phyloP scores from a whole-genome alignment of 139 green algal species.

The Picochlorum costavermella region DNA sequence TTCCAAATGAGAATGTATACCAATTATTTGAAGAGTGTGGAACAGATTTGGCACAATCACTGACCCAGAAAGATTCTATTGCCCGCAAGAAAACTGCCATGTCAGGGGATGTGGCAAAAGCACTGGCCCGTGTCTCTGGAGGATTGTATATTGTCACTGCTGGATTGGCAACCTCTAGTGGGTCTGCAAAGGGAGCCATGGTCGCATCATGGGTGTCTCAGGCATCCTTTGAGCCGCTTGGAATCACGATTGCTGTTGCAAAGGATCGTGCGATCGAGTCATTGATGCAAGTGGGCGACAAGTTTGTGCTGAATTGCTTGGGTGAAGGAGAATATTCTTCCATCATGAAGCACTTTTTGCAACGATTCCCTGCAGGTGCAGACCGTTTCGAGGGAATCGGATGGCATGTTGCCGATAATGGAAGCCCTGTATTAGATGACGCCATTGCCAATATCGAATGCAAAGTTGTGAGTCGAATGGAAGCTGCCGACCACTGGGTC shows the following conservation, averaged over 20 bases:
- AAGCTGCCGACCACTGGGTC: conserved; percentile 95
- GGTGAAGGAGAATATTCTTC: conserved; percentile 60
- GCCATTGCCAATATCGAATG: conserved; percentile 85
- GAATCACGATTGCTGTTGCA: conserved; percentile 89
- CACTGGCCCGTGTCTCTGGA: conserved; percentile 69
- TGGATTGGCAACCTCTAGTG: conserved; percentile 37
- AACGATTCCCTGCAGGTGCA: conserved; percentile 77
- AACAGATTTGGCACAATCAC: conserved; percentile 71
- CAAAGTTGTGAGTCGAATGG: conserved; percentile 75
- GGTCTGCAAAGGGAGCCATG: conserved; percentile 47
- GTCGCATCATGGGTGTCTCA: conserved; percentile 76
- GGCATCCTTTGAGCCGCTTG: conserved; percentile 93
- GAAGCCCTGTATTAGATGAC: conserved; percentile 46
- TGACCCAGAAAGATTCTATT: conserved; percentile 74
- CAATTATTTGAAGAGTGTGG: conserved; percentile 92
- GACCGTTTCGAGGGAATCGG: conserved; percentile 82
- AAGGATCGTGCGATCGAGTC: conserved; percentile 98
- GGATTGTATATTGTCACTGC: conserved; percentile 94
- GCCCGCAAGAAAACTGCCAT: conserved; percentile 74
- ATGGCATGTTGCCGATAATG: conserved; percentile 27
- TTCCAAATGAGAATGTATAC: conserved; percentile 24
- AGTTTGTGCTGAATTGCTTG: conserved; percentile 92
- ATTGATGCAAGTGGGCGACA: conserved; percentile 94
- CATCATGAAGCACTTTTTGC: conserved; percentile 89
- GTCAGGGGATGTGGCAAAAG: conserved; percentile 62